phyloP scores from a whole-genome alignment of 257 asterid species.

The Paraleonurus japonicus region DNA sequence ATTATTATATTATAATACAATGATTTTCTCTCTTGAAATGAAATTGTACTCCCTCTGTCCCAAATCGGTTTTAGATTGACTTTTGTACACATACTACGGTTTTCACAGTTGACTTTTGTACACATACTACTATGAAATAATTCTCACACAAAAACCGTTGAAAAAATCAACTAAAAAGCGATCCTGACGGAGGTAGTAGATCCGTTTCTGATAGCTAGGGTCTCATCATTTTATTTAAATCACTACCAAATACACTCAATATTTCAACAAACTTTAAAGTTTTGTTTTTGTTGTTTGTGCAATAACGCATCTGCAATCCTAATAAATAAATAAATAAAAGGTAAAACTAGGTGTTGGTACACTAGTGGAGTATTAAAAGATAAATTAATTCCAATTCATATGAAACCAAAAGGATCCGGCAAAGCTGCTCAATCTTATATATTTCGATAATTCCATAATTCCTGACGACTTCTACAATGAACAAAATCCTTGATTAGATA shows the following conservation, averaged over 20 bases:
- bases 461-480: not conserved
- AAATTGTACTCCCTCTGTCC: too few relatives aligned
- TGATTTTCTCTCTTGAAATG: too few relatives aligned
- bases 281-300: slow-evolving; percentile 21
- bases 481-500: not conserved
- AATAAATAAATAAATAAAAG: not conserved
- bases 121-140: too few relatives aligned
- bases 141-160: too few relatives aligned
- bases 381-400: not conserved
- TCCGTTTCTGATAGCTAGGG: too few relatives aligned
- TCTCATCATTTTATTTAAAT: not conserved
- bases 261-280: slow-evolving; percentile 11
- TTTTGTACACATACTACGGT: too few relatives aligned
- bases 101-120: too few relatives aligned
- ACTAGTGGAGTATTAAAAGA: not conserved
- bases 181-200: too few relatives aligned
- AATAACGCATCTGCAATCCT: not conserved
- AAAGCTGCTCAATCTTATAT: not conserved
- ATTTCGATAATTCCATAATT: not conserved
- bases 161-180: too few relatives aligned
- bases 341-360: not conserved
- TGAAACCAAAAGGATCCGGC: not conserved
- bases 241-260: slow-evolving; percentile 17
- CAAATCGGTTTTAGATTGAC: too few relatives aligned
- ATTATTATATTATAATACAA: too few relatives aligned